Conservation (phyloP, 2,329 filamentous ascomycete species). For the Alternaria sp. region DNA sequence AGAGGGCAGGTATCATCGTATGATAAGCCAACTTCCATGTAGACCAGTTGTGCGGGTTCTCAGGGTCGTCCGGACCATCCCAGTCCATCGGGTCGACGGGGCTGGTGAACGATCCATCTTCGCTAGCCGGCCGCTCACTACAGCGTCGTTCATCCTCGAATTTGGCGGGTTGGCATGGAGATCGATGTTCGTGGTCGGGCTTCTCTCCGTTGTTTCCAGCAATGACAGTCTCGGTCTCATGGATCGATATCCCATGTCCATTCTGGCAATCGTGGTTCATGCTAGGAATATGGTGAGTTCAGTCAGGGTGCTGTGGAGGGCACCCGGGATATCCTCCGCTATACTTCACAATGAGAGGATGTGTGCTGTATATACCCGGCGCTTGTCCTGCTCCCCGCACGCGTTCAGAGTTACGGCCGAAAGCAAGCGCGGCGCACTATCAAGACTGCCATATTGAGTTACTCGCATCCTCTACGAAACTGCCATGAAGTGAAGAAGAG, state of each 20-base stretch:
- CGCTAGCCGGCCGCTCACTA: not conserved
- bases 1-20: constrained; percentile 40
- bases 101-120: not conserved
- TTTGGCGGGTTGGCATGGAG: not conserved
- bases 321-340: not conserved
- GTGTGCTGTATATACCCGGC: not conserved
- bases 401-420: not conserved
- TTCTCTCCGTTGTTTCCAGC: not conserved
- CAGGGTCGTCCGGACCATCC: constrained; percentile 43
- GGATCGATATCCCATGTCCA: not conserved
- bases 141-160: not conserved
- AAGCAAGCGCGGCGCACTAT: not conserved
- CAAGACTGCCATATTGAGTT: not conserved
- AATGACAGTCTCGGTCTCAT: not conserved
- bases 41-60: constrained; percentile 52
- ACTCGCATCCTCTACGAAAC: not conserved
- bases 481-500: not conserved
- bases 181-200: not conserved
- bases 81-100: constrained; percentile 26
- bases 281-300: not conserved
- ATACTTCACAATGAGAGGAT: not conserved
- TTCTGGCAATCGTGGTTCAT: not conserved
- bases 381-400: not conserved
- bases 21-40: constrained; percentile 41
- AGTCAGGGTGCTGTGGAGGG: not conserved